A percentile compares a stretch with the other conserved stretches of the same genome.
phyloP scores from a whole-genome alignment of 345 rosid species.

The Arabidopsis suecica region DNA sequence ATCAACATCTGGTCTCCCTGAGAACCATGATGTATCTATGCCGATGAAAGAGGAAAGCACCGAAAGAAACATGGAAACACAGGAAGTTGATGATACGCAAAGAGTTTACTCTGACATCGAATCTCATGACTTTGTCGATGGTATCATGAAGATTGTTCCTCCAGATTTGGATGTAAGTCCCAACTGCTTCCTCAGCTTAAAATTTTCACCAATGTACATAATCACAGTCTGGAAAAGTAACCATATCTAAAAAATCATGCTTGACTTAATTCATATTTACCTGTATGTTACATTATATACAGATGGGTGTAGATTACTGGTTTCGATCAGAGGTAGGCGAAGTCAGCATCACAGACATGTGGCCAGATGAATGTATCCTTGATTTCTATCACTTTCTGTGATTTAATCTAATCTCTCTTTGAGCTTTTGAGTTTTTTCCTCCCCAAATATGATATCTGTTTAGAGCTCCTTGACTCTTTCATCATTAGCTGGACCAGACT shows the following conservation, averaged over 20 bases:
- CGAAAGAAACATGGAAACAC: slow-evolving; percentile 59
- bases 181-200: slow-evolving; percentile 12
- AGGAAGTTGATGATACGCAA: slow-evolving; percentile 59
- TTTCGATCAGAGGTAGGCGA: slow-evolving; percentile 86
- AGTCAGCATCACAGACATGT: slow-evolving; percentile 87
- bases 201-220: slow-evolving; percentile 8
- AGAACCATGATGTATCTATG: slow-evolving; percentile 48
- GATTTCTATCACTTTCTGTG: slow-evolving; percentile 4
- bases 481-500: slow-evolving; percentile 36
- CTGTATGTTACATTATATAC: slow-evolving; percentile 40
- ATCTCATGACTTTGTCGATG: slow-evolving; percentile 80
- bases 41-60: slow-evolving; percentile 58
- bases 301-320: slow-evolving; percentile 95
- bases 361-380: slow-evolving; percentile 90
- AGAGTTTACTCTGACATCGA: slow-evolving; percentile 59
- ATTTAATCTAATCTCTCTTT: not conserved
- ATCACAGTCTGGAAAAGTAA: slow-evolving; percentile 15
- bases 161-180: slow-evolving; percentile 86
- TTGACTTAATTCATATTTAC: not conserved
- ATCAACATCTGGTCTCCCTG: slow-evolving; percentile 58
- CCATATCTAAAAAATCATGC: slow-evolving; percentile 3
- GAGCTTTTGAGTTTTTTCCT: not conserved
- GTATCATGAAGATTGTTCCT: slow-evolving; percentile 93
- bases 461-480: slow-evolving; percentile 34
- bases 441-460: not conserved